Percentiles rank a stretch among this genome's conserved stretches.
Evolutionary conservation across 257 asterid species (phyloP).

Genomic region (Mentha longifolia): DNA sequence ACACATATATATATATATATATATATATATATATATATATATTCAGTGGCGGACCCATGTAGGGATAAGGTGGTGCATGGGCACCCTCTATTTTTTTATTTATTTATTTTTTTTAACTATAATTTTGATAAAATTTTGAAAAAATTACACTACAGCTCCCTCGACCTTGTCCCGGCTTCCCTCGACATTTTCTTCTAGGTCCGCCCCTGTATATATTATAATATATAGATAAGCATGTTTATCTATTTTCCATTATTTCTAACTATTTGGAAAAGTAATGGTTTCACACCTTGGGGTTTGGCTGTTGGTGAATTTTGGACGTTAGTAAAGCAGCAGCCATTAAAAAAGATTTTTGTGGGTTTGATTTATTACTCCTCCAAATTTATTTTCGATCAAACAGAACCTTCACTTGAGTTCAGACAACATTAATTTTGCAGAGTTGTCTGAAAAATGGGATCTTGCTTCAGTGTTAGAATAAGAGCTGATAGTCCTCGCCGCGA

Average conservation of each 20-base stretch:
- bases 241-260: too few relatives aligned
- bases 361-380: conserved; percentile 7
- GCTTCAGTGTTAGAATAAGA: conserved; percentile 32
- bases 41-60: too few relatives aligned
- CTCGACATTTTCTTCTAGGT: too few relatives aligned
- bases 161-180: too few relatives aligned
- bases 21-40: too few relatives aligned
- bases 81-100: too few relatives aligned
- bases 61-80: too few relatives aligned
- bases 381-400: conserved; percentile 12
- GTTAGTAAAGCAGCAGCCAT: conserved; percentile 14
- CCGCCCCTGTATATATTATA: too few relatives aligned
- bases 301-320: conserved; percentile 23
- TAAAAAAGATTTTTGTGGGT: conserved; percentile 11
- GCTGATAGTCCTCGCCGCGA: conserved; percentile 32
- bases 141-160: too few relatives aligned
- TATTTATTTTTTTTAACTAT: too few relatives aligned
- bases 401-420: background rate
- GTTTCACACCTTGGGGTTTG: conserved; percentile 29
- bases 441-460: conserved; percentile 33
- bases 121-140: too few relatives aligned
- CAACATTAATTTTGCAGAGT: background rate
- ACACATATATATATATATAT: background rate
- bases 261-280: background rate
- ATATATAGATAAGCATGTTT: background rate